Evolutionary conservation across 1,139 yeast species (phyloP), one percentile per base, ranked within the genome.

Genomic region (Lodderomyces theae): DNA sequence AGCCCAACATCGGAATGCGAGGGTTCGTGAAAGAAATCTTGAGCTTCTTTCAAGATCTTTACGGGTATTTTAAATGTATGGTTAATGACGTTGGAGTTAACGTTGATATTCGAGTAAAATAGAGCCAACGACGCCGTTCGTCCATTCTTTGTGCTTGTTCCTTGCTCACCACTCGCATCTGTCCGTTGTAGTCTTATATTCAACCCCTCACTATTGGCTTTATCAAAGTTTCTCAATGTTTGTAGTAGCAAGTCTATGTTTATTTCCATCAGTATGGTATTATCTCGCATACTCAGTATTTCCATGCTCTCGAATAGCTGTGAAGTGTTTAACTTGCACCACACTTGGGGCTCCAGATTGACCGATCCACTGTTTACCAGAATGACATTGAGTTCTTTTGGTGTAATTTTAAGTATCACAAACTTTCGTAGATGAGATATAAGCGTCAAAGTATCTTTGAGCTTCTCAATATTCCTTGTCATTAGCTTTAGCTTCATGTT

Each of bases 21-120:
- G 0, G 86, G 86, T 46, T 79, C 84, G 23, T 50, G 51, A 8
- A 65, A 53, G 9, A 66, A 63, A 42, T 72, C 78, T 46, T 69
- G 71, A 24, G 66, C 69, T 48, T 62, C 63, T 49, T 74, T 72
- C 45, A 80, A 52, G 34, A 80, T 64, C 47, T 77, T 63, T 3
- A 77, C 80, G 0, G 86, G 85, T 24, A 81, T 74, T 35, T 74
- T 70, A 51, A 80, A 80, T 8, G 81, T 74, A 49, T 80, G 85
- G 45, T 72, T 72, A n/a, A 80, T 64, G 2, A 66, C 52, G 42
- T 57, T 67, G 21, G 68, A 51, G 43, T 57, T 61, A 21, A 51
- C 45, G 41, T 61, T 60, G 25, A 60, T 50, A 51, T 66, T 57
- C 42, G 77, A 47, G 52, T 79, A 81, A 48, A 66, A 72, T 6